Evolutionary conservation across 495 filamentous ascomycete species (phyloP).

Genomic region (Oidiodendron maius): DNA sequence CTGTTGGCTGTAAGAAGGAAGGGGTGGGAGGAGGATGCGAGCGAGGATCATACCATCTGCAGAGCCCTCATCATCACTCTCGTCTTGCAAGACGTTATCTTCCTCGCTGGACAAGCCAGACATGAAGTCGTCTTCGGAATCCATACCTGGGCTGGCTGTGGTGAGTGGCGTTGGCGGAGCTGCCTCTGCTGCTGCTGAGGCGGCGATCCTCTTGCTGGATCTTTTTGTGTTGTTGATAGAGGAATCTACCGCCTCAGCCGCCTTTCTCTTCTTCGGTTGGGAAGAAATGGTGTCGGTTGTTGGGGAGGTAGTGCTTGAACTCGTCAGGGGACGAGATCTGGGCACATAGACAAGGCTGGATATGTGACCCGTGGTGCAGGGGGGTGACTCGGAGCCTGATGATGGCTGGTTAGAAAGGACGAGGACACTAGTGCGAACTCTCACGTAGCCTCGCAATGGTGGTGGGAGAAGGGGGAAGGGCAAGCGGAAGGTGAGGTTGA

Average conservation of each 20-base stretch:
- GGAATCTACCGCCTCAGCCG: conserved; percentile 63
- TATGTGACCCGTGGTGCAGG: neutral
- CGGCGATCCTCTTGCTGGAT: conserved; percentile 45
- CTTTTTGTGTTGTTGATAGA: conserved; percentile 30
- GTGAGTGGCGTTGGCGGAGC: conserved; percentile 57
- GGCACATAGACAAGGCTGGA: conserved; percentile 10
- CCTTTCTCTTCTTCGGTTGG: conserved; percentile 82
- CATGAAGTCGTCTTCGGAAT: conserved; percentile 95
- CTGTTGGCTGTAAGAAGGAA: neutral
- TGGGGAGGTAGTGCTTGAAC: conserved; percentile 1
- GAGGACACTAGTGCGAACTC: too few relatives aligned
- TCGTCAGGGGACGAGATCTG: conserved; percentile 10
- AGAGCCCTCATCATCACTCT: conserved; percentile 69
- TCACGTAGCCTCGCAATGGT: too few relatives aligned
- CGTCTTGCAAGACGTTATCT: conserved; percentile 63
- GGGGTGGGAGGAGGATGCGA: neutral
- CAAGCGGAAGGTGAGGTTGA: too few relatives aligned
- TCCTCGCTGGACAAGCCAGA: conserved; percentile 69
- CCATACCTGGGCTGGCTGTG: conserved; percentile 59
- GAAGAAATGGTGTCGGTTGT: conserved; percentile 49
- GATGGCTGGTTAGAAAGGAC: neutral
- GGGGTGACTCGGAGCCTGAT: neutral
- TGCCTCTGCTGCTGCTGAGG: conserved; percentile 36
- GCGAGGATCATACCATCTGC: conserved; percentile 58
- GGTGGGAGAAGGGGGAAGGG: neutral